Percentiles rank a stretch among this genome's conserved stretches.
Conservation (phyloP, 2,329 filamentous ascomycete genomes). For the Coniella vitis region DNA sequence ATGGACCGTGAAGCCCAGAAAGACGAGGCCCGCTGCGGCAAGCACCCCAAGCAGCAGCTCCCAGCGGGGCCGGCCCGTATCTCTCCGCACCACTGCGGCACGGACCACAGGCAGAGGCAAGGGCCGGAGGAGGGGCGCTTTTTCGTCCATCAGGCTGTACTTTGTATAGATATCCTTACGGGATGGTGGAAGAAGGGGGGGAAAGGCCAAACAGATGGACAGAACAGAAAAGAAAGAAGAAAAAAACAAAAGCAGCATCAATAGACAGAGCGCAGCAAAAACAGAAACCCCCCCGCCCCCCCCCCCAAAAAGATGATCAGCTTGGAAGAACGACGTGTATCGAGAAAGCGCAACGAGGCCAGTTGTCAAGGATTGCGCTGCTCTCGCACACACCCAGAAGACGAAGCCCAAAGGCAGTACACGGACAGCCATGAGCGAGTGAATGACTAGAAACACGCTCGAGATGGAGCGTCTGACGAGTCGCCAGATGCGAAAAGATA, state of each 20-base stretch:
- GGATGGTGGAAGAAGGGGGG: background rate
- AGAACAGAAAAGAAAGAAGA: too few species aligned
- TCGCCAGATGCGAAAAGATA: constrained; percentile 12
- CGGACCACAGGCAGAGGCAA: background rate
- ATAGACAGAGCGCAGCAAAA: too few species aligned
- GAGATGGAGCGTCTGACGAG: constrained; percentile 6
- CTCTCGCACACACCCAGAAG: too few species aligned
- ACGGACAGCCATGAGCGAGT: constrained; percentile 2
- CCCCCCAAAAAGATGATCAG: too few species aligned
- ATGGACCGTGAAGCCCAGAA: constrained; percentile 7
- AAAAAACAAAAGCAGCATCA: too few species aligned
- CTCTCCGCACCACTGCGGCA: background rate
- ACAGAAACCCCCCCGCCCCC: too few species aligned
- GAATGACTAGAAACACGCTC: constrained; percentile 1
- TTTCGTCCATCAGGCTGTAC: constrained; percentile 14
- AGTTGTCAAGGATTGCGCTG: too few species aligned
- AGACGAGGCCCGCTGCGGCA: constrained; percentile 1
- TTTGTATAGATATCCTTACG: too few species aligned
- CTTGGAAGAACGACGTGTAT: too few species aligned
- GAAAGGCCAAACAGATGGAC: too few species aligned
- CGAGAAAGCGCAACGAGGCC: too few species aligned
- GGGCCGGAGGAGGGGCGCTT: constrained; percentile 9
- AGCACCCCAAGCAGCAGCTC: constrained; percentile 8
- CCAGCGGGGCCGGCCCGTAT: constrained; percentile 1
- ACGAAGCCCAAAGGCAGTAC: background rate